phyloP scores from a whole-genome alignment of 2,329 filamentous ascomycete genomes.

The Sporothrix sp. region DNA sequence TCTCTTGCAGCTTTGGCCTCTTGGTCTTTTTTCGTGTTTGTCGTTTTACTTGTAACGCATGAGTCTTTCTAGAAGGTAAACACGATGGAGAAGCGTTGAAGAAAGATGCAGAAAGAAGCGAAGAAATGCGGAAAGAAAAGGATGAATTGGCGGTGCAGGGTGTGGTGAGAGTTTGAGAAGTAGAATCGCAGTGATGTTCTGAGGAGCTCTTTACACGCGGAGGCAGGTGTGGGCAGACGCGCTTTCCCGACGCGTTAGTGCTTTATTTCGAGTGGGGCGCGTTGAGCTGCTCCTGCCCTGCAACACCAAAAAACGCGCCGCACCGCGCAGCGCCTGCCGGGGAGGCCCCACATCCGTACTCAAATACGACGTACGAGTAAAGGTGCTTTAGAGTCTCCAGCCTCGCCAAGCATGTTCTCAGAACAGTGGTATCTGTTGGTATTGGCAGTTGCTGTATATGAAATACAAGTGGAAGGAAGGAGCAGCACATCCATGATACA shows the following conservation, averaged over 20 bases:
- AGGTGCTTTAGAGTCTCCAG: not conserved
- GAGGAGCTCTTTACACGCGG: slow-evolving; percentile 3
- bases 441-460: slow-evolving; percentile 1
- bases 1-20: not conserved
- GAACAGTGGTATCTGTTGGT: slow-evolving; percentile 7
- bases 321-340: not conserved
- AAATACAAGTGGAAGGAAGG: not conserved
- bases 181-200: not conserved
- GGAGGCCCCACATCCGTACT: not conserved
- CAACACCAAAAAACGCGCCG: slow-evolving; percentile 9
- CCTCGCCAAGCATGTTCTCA: not conserved
- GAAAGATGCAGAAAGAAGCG: not conserved
- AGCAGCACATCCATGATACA: not conserved
- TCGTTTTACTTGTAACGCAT: too few species aligned
- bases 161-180: not conserved
- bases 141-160: not conserved
- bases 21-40: not conserved
- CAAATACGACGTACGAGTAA: too few species aligned
- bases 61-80: too few species aligned
- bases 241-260: slow-evolving; percentile 9
- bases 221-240: slow-evolving; percentile 9
- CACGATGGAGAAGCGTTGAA: not conserved
- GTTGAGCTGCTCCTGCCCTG: slow-evolving; percentile 4
- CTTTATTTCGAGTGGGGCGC: slow-evolving; percentile 7
- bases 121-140: not conserved